Percentiles rank a stretch among this genome's conserved stretches.
Conservation (phyloP, 2,329 filamentous ascomycete species). For the Aureobasidium namibiae region DNA sequence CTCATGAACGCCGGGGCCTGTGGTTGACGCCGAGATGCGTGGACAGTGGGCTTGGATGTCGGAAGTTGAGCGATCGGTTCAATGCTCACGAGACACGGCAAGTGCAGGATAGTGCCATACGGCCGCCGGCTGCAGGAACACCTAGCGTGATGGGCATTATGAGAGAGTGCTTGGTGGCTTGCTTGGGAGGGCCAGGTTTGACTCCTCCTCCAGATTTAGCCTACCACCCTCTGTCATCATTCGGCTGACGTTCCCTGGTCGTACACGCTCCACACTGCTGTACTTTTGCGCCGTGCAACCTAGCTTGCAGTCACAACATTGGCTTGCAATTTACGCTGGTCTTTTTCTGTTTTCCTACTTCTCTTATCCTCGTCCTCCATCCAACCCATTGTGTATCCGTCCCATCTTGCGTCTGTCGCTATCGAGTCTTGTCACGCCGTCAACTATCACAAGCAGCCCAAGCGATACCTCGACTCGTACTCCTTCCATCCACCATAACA, state of each 20-base stretch:
- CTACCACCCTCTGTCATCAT: conserved; percentile 11
- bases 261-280: conserved; percentile 10
- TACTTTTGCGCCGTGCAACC: conserved; percentile 11
- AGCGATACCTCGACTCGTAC: background rate
- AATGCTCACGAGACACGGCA: conserved; percentile 7
- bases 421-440: conserved; percentile 6
- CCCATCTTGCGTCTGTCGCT: conserved; percentile 4
- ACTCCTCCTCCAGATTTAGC: conserved; percentile 9
- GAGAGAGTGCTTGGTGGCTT: conserved; percentile 12
- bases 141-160: conserved; percentile 9
- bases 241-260: conserved; percentile 9
- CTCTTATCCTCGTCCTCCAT: background rate
- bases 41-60: background rate
- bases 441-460: background rate
- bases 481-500: background rate
- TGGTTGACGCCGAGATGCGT: background rate
- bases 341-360: background rate
- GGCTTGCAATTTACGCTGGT: background rate
- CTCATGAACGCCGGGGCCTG: background rate
- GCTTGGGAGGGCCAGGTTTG: conserved; percentile 7
- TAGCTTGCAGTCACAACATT: conserved; percentile 10
- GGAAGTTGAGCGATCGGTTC: background rate
- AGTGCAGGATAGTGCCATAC: conserved; percentile 1
- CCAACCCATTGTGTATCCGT: background rate
- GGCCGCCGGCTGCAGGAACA: conserved; percentile 12